These are phyloP conservation scores for Mariannaea elegans DNA, from an alignment of 2,329 filamentous ascomycete species.

Conservation along the genomic window DNA sequence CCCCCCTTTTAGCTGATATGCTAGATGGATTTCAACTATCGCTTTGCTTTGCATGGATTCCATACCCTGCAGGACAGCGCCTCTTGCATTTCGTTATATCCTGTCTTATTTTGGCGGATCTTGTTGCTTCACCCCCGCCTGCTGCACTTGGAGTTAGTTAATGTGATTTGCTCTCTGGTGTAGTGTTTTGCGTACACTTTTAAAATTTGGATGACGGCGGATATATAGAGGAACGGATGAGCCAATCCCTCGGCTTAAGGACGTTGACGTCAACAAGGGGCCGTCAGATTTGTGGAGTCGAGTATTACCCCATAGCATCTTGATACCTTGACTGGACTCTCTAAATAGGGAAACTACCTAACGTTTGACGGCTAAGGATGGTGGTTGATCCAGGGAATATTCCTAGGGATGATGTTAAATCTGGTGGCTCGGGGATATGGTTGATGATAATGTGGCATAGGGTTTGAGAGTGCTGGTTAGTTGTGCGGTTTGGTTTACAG, in stretches of 20 bases:
- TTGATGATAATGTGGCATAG: constrained; percentile 22
- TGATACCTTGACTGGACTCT: too few species aligned
- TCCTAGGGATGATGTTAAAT: background rate
- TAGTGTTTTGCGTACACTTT: constrained; percentile 14
- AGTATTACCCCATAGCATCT: background rate
- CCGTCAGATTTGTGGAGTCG: background rate
- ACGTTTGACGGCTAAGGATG: background rate
- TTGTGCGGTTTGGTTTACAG: background rate
- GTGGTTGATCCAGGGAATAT: background rate
- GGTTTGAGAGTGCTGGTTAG: constrained; percentile 4
- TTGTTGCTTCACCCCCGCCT: background rate
- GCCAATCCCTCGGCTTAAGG: background rate
- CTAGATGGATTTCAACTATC: background rate
- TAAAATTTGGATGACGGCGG: constrained; percentile 5
- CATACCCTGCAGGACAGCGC: constrained; percentile 4
- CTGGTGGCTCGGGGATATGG: background rate
- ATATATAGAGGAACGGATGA: constrained; percentile 12
- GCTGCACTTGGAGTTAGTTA: background rate
- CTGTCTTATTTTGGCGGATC: background rate
- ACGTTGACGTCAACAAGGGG: constrained; percentile 14
- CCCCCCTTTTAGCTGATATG: constrained; percentile 19
- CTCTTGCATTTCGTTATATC: background rate
- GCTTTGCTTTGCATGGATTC: background rate
- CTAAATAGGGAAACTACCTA: too few species aligned
- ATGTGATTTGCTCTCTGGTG: constrained; percentile 1